Evolutionary conservation across 2,329 filamentous ascomycete species (phyloP).

Genomic region (Ceratocystis destructans): DNA sequence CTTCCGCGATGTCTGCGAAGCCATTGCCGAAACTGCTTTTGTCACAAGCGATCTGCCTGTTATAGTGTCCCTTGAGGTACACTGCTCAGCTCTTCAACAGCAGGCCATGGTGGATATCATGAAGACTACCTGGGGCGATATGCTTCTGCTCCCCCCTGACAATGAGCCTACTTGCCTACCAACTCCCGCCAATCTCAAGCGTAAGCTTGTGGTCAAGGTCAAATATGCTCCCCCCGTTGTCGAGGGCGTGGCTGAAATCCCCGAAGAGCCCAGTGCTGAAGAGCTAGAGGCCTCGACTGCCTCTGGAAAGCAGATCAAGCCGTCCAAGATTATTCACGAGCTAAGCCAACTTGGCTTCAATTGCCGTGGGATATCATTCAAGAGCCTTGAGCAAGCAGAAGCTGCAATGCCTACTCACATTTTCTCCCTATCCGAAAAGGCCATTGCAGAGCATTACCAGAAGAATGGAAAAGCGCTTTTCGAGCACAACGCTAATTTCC

Average conservation of each 20-base stretch:
- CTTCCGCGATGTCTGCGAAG: conserved; percentile 72
- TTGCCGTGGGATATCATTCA: conserved; percentile 71
- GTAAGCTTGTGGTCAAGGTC: conserved; percentile 75
- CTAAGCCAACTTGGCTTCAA: conserved; percentile 70
- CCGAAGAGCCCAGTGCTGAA: conserved; percentile 27
- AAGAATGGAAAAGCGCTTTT: conserved; percentile 46
- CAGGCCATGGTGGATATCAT: conserved; percentile 87
- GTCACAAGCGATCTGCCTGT: conserved; percentile 61
- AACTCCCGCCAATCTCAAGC: conserved; percentile 52
- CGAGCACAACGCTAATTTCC: conserved; percentile 63
- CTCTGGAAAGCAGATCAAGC: conserved; percentile 32
- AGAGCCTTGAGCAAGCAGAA: conserved; percentile 59
- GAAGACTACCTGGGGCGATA: conserved; percentile 63
- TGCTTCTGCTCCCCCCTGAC: conserved; percentile 47
- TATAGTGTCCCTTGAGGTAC: conserved; percentile 90
- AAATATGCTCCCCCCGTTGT: conserved; percentile 45
- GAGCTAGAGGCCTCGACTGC: conserved; percentile 33
- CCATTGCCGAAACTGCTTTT: conserved; percentile 71
- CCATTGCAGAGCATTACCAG: conserved; percentile 47
- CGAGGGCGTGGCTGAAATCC: conserved; percentile 23
- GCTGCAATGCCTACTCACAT: conserved; percentile 52
- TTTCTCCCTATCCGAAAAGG: conserved; percentile 52
- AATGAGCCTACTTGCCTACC: conserved; percentile 42
- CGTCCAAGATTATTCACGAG: conserved; percentile 53
- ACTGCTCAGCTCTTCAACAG: conserved; percentile 69